Evolutionary conservation across 2,329 filamentous ascomycete genomes (phyloP).

Genomic region (Tolypocladium album): DNA sequence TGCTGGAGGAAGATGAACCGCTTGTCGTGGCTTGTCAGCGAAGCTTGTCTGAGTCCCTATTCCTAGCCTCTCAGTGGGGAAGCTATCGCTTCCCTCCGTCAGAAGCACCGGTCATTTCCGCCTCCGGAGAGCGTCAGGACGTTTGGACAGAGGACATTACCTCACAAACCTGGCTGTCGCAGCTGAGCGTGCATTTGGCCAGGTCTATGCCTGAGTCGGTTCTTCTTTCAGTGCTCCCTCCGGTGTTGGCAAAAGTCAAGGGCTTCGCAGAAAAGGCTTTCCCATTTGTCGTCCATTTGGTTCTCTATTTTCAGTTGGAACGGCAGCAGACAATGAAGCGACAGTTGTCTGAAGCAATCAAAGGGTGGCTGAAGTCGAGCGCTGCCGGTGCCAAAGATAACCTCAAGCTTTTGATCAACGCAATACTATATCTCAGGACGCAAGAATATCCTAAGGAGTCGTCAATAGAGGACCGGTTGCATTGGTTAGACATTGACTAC

Average conservation of each 20-base stretch:
- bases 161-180: slow-evolving; percentile 46
- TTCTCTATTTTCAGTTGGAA: slow-evolving; percentile 59
- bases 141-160: slow-evolving; percentile 29
- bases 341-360: slow-evolving; percentile 54
- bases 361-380: slow-evolving; percentile 45
- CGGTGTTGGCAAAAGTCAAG: slow-evolving; percentile 53
- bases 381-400: slow-evolving; percentile 42
- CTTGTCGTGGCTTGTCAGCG: slow-evolving; percentile 40
- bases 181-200: slow-evolving; percentile 51
- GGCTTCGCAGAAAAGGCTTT: slow-evolving; percentile 65
- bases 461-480: slow-evolving; percentile 66
- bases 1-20: slow-evolving; percentile 32
- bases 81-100: slow-evolving; percentile 44
- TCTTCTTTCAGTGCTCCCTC: slow-evolving; percentile 57
- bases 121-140: slow-evolving; percentile 8
- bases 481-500: slow-evolving; percentile 82
- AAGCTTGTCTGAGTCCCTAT: slow-evolving; percentile 40
- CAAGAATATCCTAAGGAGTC: slow-evolving; percentile 64
- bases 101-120: slow-evolving; percentile 21
- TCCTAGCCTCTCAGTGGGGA: slow-evolving; percentile 45
- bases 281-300: slow-evolving; percentile 76
- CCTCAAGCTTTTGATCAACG: slow-evolving; percentile 62
- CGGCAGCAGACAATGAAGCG: slow-evolving; percentile 48
- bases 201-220: slow-evolving; percentile 50
- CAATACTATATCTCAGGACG: slow-evolving; percentile 78